A percentile compares a stretch with the other conserved stretches of the same genome.
Evolutionary conservation across 805 yeast genomes (phyloP).

Genomic region (Vanderwaltozyma polyspora): DNA sequence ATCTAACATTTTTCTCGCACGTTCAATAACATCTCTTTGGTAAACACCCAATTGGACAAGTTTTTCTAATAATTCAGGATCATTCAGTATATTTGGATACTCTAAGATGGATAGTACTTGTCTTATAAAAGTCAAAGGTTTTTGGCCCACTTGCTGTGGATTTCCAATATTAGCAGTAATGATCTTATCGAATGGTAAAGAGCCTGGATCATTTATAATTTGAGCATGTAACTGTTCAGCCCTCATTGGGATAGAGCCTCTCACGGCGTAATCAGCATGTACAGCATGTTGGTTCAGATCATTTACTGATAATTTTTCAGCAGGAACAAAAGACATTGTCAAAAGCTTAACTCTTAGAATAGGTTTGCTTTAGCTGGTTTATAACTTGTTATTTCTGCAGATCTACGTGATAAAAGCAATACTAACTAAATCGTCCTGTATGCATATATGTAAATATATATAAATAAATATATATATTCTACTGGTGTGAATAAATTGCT

Average conservation of each 20-base stretch:
- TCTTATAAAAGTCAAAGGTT: conserved; percentile 87
- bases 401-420: no score
- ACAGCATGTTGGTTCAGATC: conserved; percentile 66
- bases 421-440: no score
- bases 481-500: no score
- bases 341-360: not conserved
- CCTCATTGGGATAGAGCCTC: conserved; percentile 85
- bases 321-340: conserved; percentile 1
- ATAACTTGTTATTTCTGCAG: no score
- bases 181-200: conserved; percentile 66
- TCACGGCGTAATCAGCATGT: conserved; percentile 87
- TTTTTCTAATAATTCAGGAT: conserved; percentile 49
- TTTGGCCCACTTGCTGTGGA: conserved; percentile 92
- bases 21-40: conserved; percentile 58
- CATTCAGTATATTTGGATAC: no score
- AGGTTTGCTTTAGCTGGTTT: not conserved
- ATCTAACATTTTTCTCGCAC: conserved; percentile 53
- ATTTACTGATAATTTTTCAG: conserved; percentile 24
- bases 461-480: no score
- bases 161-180: conserved; percentile 92
- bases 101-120: conserved; percentile 80
- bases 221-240: conserved; percentile 72
- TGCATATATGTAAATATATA: no score
- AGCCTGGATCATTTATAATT: conserved; percentile 41
- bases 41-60: conserved; percentile 11